Base-by-base conservation (phyloP, 495 filamentous ascomycete species). In the Neurospora sp. region DNA sequence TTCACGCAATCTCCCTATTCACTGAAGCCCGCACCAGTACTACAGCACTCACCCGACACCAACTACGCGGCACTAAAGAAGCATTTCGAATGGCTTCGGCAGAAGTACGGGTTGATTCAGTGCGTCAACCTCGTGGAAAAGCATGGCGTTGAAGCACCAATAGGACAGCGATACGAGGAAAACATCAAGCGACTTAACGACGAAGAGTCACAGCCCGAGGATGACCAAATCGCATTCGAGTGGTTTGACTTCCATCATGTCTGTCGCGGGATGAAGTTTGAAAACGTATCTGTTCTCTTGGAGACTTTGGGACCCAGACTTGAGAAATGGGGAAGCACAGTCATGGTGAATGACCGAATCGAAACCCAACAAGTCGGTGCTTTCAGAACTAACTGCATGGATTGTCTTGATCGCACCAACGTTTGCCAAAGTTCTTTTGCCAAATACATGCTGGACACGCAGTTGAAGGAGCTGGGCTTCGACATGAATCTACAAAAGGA, bases 161-260 rank as follows among this genome's bases (percentile, higher is more conserved):
- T 98, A 18, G 95, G 93, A 27, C 87, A 90, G 65, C 85, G 89
- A 73, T 98, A 93, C 77, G 87, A 96, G 75, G 85, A 87, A 71
- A 88, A 87, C 70, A 86, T 89, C 0, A 78, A 87, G 27, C 78
- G 80, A 18, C 81, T 96, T 44, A 94, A 94, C 73, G 81, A 89
- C n/a, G 83, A 87, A 39, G 82, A 84, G 4, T 85, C 86, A 0
- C 83, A 87, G 4, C 16, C 44, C 39, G 85, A 88, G 68, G 86
- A 82, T 31, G 79, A 82, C 3, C 74, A 83, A 42, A 80, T 96
- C 8, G 70, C 77, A 2, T 94, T 96, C 76, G 93, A 94, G 79
- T 98, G 96, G 96, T 98, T 98, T 73, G 96, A 98, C 76, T 98
- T 98, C 78, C 95, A 98, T 77, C 85, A 87, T 22, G 90, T 90